Percentiles rank a stretch among this genome's conserved stretches.
Evolutionary conservation across 192 early-diverging fungal species (phyloP).

Genomic region (Podochytrium sp.): DNA sequence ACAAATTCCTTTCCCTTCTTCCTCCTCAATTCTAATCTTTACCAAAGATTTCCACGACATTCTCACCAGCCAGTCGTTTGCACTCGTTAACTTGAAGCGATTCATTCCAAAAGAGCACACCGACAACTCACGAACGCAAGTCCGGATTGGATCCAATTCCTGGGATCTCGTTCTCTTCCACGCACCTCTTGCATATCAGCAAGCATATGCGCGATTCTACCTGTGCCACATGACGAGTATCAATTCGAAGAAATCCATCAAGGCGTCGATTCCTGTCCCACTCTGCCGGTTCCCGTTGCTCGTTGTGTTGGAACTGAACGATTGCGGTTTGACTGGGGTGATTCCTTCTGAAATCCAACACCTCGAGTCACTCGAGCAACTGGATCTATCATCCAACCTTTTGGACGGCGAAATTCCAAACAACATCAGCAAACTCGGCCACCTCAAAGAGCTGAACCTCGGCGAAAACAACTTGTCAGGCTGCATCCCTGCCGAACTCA

Average conservation of each 20-base stretch:
- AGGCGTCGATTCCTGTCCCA: background rate
- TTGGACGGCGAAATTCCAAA: background rate
- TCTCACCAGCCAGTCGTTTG: background rate
- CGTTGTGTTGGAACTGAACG: constrained; percentile 1
- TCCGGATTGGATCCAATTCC: background rate
- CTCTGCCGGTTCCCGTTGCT: background rate
- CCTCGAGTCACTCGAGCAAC: background rate
- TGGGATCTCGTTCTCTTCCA: background rate
- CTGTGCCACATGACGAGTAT: background rate
- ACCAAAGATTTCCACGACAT: background rate
- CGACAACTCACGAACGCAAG: background rate
- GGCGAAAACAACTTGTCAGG: constrained; percentile 21
- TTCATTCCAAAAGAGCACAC: background rate
- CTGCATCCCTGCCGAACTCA: constrained; percentile 5
- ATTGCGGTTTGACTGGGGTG: background rate
- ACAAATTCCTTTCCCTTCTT: too few relatives aligned
- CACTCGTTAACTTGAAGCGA: background rate
- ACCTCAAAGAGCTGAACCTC: constrained; percentile 19
- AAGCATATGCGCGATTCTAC: background rate
- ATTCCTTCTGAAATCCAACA: background rate
- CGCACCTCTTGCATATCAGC: background rate
- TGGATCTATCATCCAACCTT: background rate
- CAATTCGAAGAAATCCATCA: too few relatives aligned
- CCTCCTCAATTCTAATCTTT: too few relatives aligned
- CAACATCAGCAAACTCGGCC: background rate